These are phyloP conservation scores for Lentinula lateritia DNA, from an alignment of 768 basidiomycete species.

Conservation along the genomic window DNA sequence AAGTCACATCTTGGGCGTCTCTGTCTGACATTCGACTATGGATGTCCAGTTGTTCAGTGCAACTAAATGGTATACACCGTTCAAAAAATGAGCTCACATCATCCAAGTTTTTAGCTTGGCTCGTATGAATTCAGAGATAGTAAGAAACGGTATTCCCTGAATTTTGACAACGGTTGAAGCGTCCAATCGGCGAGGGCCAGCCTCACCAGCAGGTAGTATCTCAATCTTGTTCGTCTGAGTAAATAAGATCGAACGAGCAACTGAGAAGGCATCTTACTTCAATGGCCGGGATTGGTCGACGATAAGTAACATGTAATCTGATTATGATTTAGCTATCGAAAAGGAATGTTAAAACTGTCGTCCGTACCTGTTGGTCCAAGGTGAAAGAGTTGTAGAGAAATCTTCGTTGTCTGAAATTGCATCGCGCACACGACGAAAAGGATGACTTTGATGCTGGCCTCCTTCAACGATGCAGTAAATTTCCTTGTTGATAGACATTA, in stretches of 20 bases:
- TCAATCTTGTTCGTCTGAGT: constrained; percentile 52
- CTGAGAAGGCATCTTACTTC: constrained; percentile 43
- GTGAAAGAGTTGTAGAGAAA: constrained; percentile 63
- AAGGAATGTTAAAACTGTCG: not conserved
- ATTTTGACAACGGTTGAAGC: constrained; percentile 60
- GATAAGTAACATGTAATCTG: constrained; percentile 74
- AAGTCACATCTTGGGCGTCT: constrained; percentile 76
- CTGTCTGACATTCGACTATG: constrained; percentile 61
- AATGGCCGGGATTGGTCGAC: constrained; percentile 69
- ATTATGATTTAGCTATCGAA: constrained; percentile 6
- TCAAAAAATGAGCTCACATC: constrained; percentile 44
- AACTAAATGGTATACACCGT: constrained; percentile 12
- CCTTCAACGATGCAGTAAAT: constrained; percentile 82
- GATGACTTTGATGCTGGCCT: constrained; percentile 53
- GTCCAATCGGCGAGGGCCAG: constrained; percentile 73
- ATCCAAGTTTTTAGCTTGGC: constrained; percentile 83
- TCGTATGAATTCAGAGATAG: constrained; percentile 80
- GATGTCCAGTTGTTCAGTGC: not conserved
- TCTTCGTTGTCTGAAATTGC: constrained; percentile 60
- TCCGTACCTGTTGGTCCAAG: constrained; percentile 81
- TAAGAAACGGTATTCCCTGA: constrained; percentile 72
- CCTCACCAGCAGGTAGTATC: constrained; percentile 76
- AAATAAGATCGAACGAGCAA: constrained; percentile 5
- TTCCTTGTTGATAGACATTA: constrained; percentile 44
- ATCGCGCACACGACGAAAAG: constrained; percentile 77